Evolutionary conservation across 192 early-diverging fungal genomes (phyloP), one percentile per base, ranked within the genome.

Genomic region (Coemansia sp.): DNA sequence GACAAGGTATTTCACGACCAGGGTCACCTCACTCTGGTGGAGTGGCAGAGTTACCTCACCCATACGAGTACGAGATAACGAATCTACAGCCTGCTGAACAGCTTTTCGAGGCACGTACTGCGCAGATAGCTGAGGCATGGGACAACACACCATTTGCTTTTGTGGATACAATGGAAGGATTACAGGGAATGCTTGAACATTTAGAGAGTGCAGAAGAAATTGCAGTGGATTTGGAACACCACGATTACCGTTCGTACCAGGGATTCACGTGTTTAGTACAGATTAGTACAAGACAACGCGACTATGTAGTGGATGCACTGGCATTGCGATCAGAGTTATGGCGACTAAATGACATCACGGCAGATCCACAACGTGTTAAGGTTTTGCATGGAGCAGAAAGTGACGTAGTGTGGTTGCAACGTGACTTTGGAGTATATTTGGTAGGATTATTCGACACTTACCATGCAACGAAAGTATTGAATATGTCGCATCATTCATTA

Each of bases 401-500:
- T 75, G 97, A 99, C 86, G 88, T 99, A 20, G 73, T 88, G 58
- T 99, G 97, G 97, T 84, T 99, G 60, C 97, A 99, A 78, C 86
- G 91, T 21, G 97, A 99, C 66, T 98, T 99, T 77, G 95, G 95
- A 24, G 78, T 96, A 6, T 99, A 99, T 63, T 76, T 99, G 50
- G 97, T 99, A 5, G 92, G 94, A 50, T 72, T 99, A 19, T 98
- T 98, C 73, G 97, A 99, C 78, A 99, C 97, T 0, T 97, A 90
- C 74, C 94, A 96, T 61, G 96, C 95, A 10, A 89, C 95, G 4
- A 85, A 93, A 36, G 78, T 93, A 25, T 84, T 99, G n/a, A 90
- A 91, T 57, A 86, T 95, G 75, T 76, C 83, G 33, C 74, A 84
- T 51, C 93, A 97, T 66, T 87, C 90, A 31, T 82, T 96, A 33